Conservation (phyloP, 1,284 basidiomycete species). For the Microbotryum saponariae region DNA sequence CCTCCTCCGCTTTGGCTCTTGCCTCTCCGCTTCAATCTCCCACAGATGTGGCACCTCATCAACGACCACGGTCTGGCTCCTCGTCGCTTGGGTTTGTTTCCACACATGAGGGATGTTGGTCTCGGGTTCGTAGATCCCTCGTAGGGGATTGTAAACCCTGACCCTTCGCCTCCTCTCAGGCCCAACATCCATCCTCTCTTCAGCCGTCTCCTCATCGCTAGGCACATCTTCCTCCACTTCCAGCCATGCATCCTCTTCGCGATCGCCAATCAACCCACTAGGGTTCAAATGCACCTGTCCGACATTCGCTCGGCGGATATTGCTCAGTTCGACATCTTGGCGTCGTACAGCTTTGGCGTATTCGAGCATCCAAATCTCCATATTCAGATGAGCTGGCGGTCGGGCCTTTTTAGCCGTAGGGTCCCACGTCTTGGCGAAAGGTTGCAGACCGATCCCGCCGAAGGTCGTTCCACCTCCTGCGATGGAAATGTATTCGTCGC, state of each 20-base stretch:
- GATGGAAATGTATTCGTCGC: conserved; percentile 38
- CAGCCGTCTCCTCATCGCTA: conserved; percentile 30
- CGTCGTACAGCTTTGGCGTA: conserved; percentile 59
- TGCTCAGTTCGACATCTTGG: conserved; percentile 56
- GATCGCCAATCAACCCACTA: conserved; percentile 18
- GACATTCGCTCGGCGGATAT: conserved; percentile 49
- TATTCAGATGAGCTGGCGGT: conserved; percentile 48
- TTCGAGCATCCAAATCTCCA: conserved; percentile 82
- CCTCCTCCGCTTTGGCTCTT: no score
- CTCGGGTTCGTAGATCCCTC: conserved; percentile 34
- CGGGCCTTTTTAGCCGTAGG: conserved; percentile 50
- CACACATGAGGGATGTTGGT: conserved; percentile 35
- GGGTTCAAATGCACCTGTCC: conserved; percentile 23
- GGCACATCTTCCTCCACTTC: conserved; percentile 36
- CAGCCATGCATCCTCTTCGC: conserved; percentile 24
- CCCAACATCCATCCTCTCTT: conserved; percentile 13
- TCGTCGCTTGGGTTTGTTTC: conserved; percentile 30
- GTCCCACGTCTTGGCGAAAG: conserved; percentile 73
- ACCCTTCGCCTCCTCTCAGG: conserved; percentile 22
- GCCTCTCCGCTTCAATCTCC: conserved; percentile 6
- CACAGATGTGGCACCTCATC: conserved; percentile 21
- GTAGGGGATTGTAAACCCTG: conserved; percentile 27
- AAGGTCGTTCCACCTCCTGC: conserved; percentile 49
- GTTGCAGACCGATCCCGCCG: conserved; percentile 68
- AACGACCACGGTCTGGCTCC: conserved; percentile 9